phyloP scores from a whole-genome alignment of 106 monocot genomes.

The Vanilla planifolia region DNA sequence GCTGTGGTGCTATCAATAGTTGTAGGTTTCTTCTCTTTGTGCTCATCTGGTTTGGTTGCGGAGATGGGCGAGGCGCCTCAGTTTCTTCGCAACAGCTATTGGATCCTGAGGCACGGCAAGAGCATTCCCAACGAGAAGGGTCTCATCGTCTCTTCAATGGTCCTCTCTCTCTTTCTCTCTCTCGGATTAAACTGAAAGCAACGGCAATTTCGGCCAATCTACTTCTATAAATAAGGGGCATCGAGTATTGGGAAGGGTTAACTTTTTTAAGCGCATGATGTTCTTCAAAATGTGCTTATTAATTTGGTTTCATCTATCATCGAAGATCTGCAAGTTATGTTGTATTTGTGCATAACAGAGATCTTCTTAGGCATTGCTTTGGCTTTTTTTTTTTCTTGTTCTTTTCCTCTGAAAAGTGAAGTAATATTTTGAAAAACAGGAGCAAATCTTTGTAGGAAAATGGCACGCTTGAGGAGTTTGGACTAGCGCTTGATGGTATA shows the following conservation, averaged over 20 bases:
- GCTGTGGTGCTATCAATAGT: no score
- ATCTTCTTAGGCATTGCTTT: no score
- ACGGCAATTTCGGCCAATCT: no score
- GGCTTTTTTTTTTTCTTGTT: not conserved
- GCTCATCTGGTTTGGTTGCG: not conserved
- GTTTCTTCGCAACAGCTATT: conserved; percentile 61
- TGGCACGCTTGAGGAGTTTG: conserved; percentile 55
- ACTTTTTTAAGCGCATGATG: no score
- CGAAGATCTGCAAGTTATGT: no score
- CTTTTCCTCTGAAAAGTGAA: no score
- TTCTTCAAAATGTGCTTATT: no score
- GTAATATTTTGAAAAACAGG: not conserved
- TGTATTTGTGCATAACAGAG: no score
- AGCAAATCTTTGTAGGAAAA: conserved; percentile 41
- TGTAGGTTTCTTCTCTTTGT: not conserved
- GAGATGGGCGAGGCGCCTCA: conserved; percentile 19
- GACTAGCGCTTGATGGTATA: conserved; percentile 56
- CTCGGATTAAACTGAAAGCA: no score
- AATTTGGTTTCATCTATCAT: no score
- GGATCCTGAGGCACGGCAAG: conserved; percentile 85
- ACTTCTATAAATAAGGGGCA: no score
- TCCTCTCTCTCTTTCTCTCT: conserved; percentile 15
- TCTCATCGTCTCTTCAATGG: conserved; percentile 81
- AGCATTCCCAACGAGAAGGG: conserved; percentile 93
- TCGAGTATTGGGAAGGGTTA: no score